phyloP scores from a whole-genome alignment of 2,329 filamentous ascomycete genomes.

The Claviceps citrina region DNA sequence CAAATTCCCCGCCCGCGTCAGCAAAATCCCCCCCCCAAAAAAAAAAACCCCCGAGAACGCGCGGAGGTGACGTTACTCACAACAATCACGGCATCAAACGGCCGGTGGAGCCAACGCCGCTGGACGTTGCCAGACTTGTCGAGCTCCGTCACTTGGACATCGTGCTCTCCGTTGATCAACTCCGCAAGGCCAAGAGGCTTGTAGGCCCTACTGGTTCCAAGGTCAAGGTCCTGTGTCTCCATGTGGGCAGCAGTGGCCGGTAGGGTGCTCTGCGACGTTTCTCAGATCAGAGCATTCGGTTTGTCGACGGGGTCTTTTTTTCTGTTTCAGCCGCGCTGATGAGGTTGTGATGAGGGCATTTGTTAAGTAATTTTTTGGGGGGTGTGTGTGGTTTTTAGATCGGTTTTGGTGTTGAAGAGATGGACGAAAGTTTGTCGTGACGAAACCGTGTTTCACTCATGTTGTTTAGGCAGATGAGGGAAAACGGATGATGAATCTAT shows the following conservation, averaged over 20 bases:
- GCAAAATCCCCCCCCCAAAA: no score
- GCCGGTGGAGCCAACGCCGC: constrained; percentile 19
- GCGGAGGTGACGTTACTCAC: constrained; percentile 9
- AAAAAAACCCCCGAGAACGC: no score
- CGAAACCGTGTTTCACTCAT: neutral
- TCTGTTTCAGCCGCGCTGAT: neutral
- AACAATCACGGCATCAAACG: constrained; percentile 12
- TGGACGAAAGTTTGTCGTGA: neutral
- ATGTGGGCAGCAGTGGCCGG: neutral
- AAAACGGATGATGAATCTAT: neutral
- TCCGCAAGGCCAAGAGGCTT: constrained; percentile 10
- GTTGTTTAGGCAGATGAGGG: neutral
- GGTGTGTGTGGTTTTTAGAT: neutral
- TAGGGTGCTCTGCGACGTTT: neutral
- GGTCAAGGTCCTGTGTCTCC: neutral
- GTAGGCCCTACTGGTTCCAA: neutral
- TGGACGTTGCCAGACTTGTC: constrained; percentile 23
- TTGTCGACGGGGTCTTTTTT: neutral
- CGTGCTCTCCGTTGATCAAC: constrained; percentile 12
- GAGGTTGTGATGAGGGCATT: neutral
- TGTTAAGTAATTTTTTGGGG: no score
- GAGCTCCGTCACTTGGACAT: constrained; percentile 21
- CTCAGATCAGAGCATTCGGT: neutral
- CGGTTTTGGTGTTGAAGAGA: neutral
- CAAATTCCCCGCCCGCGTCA: no score